phyloP scores from a whole-genome alignment of 2,329 filamentous ascomycete genomes.

The Drechslera avenae region DNA sequence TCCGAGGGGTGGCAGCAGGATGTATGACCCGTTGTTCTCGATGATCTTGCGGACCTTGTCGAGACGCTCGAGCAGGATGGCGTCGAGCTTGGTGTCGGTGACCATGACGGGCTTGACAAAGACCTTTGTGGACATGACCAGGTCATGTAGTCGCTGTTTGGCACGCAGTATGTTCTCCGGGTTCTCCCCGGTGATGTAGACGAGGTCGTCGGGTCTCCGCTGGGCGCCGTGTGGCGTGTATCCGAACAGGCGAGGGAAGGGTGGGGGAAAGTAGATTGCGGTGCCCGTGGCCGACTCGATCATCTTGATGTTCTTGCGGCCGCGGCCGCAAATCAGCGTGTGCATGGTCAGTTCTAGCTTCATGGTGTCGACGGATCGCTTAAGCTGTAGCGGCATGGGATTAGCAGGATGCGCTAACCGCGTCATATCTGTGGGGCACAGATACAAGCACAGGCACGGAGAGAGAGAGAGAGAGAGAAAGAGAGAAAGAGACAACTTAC shows the following conservation, averaged over 20 bases:
- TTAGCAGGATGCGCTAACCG: conserved; percentile 45
- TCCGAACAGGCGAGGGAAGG: conserved; percentile 88
- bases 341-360: conserved; percentile 87
- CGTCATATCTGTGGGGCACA: conserved; percentile 22
- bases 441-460: neutral
- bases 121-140: conserved; percentile 76
- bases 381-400: conserved; percentile 59
- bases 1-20: conserved; percentile 86
- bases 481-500: conserved; percentile 59
- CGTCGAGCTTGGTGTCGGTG: conserved; percentile 90
- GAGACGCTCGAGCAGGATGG: conserved; percentile 84
- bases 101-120: conserved; percentile 89
- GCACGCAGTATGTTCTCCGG: conserved; percentile 83
- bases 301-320: conserved; percentile 95
- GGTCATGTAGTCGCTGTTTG: conserved; percentile 88
- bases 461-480: too few species aligned
- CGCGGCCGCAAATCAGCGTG: conserved; percentile 88
- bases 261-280: conserved; percentile 96
- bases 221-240: conserved; percentile 84
- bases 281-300: conserved; percentile 96
- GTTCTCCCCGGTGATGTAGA: conserved; percentile 92
- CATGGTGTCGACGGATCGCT: conserved; percentile 75
- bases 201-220: conserved; percentile 82
- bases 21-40: conserved; percentile 93
- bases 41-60: conserved; percentile 99